Conservation (phyloP, 2,329 filamentous ascomycete genomes). For the Arthrinium puccinioides region DNA sequence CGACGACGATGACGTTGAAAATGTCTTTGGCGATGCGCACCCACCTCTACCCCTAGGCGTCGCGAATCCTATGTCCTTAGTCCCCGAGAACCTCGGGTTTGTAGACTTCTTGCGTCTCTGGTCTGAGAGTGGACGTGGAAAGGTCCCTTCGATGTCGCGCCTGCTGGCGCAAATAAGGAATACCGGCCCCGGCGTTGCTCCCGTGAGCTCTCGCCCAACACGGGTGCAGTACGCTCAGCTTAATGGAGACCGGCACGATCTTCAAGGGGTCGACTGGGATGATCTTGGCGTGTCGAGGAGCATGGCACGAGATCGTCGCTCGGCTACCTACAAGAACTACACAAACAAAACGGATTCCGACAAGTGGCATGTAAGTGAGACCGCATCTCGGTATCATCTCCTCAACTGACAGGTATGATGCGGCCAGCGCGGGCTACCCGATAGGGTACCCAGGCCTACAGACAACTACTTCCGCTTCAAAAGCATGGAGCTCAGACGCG, state of each 20-base stretch:
- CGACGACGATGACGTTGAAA: conserved; percentile 11
- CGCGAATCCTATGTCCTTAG: conserved; percentile 27
- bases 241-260: conserved; percentile 46
- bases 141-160: not conserved
- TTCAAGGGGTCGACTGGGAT: conserved; percentile 54
- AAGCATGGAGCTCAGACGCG: conserved; percentile 45
- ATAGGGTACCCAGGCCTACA: conserved; percentile 26
- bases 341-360: conserved; percentile 44
- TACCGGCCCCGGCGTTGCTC: conserved; percentile 12
- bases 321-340: conserved; percentile 49
- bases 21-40: conserved; percentile 15
- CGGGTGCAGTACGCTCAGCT: conserved; percentile 37
- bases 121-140: conserved; percentile 19
- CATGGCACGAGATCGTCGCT: conserved; percentile 39
- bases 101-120: conserved; percentile 44
- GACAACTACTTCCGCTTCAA: conserved; percentile 52
- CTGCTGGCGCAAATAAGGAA: conserved; percentile 13
- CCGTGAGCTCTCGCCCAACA: too few species aligned
- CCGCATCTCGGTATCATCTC: too few species aligned
- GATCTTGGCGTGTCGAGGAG: conserved; percentile 42
- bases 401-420: too few species aligned
- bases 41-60: conserved; percentile 22
- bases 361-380: conserved; percentile 36
- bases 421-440: conserved; percentile 15
- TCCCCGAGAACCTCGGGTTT: conserved; percentile 42